Percentiles rank a stretch among this genome's conserved stretches.
Evolutionary conservation across 2,329 filamentous ascomycete genomes (phyloP).

Genomic region (Decorospora gaudefroyi): DNA sequence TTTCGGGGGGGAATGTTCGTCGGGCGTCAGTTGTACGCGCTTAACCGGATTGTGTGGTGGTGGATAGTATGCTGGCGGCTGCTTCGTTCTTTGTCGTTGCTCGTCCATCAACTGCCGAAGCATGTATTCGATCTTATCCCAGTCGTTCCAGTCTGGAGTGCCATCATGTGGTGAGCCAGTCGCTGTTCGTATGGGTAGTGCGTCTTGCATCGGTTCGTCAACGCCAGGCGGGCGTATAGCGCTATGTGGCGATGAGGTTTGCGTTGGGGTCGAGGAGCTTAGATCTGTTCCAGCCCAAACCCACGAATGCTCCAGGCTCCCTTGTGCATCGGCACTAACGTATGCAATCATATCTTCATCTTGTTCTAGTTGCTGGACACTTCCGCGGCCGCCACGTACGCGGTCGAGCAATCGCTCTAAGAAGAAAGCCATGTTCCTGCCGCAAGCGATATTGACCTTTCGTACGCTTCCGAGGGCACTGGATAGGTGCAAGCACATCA

Average conservation of each 20-base stretch:
- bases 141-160: slow-evolving; percentile 74
- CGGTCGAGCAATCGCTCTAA: slow-evolving; percentile 67
- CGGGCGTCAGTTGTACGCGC: slow-evolving; percentile 42
- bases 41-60: slow-evolving; percentile 47
- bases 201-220: slow-evolving; percentile 43
- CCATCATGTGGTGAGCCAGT: slow-evolving; percentile 61
- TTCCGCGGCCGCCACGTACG: slow-evolving; percentile 50
- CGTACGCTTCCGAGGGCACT: slow-evolving; percentile 71
- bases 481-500: slow-evolving; percentile 72
- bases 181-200: slow-evolving; percentile 55
- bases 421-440: slow-evolving; percentile 82
- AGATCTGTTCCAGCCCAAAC: slow-evolving; percentile 66
- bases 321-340: slow-evolving; percentile 83
- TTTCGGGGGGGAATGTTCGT: slow-evolving; percentile 25
- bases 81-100: slow-evolving; percentile 44
- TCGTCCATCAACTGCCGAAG: slow-evolving; percentile 61
- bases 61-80: slow-evolving; percentile 40
- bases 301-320: slow-evolving; percentile 77
- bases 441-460: slow-evolving; percentile 76
- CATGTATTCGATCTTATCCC: slow-evolving; percentile 72
- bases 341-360: slow-evolving; percentile 92
- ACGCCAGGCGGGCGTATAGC: slow-evolving; percentile 22
- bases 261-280: slow-evolving; percentile 5
- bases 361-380: slow-evolving; percentile 54
- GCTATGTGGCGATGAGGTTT: slow-evolving; percentile 10